A percentile compares a stretch with the other conserved stretches of the same genome.
These are phyloP conservation scores for Saccharomyces hybrid DNA, from an alignment of 1,139 yeast genomes.

Conservation along the genomic window DNA sequence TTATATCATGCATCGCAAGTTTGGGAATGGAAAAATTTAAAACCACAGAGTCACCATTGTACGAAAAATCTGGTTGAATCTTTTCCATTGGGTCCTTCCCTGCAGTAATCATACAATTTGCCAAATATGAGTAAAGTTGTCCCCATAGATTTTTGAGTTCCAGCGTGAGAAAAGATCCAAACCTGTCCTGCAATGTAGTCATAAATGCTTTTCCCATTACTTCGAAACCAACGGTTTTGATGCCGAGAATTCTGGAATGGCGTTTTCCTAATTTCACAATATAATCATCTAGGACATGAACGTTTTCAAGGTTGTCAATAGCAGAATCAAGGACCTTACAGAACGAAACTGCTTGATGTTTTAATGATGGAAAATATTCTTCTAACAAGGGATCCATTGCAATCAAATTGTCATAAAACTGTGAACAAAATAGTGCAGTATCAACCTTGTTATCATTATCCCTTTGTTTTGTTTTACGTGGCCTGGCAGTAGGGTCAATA, in stretches of 20 bases:
- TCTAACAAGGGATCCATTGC: conserved; percentile 48
- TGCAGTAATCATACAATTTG: conserved; percentile 56
- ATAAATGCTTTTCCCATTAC: conserved; percentile 73
- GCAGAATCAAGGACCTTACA: conserved; percentile 72
- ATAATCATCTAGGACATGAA: conserved; percentile 47
- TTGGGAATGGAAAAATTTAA: background rate
- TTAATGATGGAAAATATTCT: conserved; percentile 53
- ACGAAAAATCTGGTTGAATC: background rate
- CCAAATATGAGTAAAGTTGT: conserved; percentile 44
- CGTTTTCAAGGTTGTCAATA: conserved; percentile 39
- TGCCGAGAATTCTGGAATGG: conserved; percentile 67
- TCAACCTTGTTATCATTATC: conserved; percentile 1
- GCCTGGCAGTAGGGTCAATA: background rate
- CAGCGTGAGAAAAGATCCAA: conserved; percentile 40
- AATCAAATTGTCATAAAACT: conserved; percentile 46
- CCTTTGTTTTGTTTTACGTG: background rate
- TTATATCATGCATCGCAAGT: background rate
- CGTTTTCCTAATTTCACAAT: conserved; percentile 61
- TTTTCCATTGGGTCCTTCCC: conserved; percentile 49
- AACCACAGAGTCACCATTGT: background rate
- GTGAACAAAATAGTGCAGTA: conserved; percentile 12
- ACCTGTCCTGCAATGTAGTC: conserved; percentile 66
- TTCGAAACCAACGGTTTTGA: conserved; percentile 65
- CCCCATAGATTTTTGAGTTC: conserved; percentile 64
- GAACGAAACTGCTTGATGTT: conserved; percentile 68